phyloP scores from a whole-genome alignment of 345 rosid species.

The Toxicodendron radicans region DNA sequence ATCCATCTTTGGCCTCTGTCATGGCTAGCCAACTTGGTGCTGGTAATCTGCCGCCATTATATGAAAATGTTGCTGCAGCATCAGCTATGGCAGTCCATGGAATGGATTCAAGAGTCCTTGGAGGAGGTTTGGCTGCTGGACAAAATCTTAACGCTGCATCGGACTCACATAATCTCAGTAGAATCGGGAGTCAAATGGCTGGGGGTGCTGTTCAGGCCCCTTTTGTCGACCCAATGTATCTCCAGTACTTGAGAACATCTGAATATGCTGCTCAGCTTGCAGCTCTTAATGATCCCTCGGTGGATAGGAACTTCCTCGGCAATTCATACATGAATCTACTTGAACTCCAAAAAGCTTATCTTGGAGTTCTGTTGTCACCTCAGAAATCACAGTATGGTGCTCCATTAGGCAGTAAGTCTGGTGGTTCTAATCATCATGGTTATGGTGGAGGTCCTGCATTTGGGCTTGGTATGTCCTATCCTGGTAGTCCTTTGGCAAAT shows the following conservation, averaged over 20 bases:
- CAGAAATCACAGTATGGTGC: constrained; percentile 62
- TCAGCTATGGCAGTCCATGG: constrained; percentile 57
- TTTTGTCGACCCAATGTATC: constrained; percentile 59
- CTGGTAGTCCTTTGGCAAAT: constrained; percentile 65
- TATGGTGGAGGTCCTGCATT: constrained; percentile 56
- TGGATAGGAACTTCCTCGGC: constrained; percentile 53
- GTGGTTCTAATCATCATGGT: constrained; percentile 54
- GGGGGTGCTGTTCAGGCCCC: constrained; percentile 57
- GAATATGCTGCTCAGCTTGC: constrained; percentile 52
- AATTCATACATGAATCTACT: constrained; percentile 57
- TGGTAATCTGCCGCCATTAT: constrained; percentile 57
- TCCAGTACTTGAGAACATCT: constrained; percentile 55
- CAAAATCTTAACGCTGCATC: constrained; percentile 41
- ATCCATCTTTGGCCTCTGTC: constrained; percentile 59
- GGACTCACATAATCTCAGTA: constrained; percentile 46
- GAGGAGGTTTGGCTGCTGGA: constrained; percentile 55
- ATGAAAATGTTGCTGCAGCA: constrained; percentile 70
- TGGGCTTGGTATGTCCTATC: constrained; percentile 60
- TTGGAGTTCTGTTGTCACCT: constrained; percentile 46
- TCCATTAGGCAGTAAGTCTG: constrained; percentile 51
- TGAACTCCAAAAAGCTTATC: constrained; percentile 67
- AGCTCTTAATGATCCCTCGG: constrained; percentile 47
- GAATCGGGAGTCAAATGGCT: constrained; percentile 44
- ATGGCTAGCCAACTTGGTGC: constrained; percentile 66
- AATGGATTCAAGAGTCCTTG: constrained; percentile 64